Percentiles rank a stretch among this genome's conserved stretches.
Conservation (phyloP, 345 rosid genomes). For the Lepidium sativum region DNA sequence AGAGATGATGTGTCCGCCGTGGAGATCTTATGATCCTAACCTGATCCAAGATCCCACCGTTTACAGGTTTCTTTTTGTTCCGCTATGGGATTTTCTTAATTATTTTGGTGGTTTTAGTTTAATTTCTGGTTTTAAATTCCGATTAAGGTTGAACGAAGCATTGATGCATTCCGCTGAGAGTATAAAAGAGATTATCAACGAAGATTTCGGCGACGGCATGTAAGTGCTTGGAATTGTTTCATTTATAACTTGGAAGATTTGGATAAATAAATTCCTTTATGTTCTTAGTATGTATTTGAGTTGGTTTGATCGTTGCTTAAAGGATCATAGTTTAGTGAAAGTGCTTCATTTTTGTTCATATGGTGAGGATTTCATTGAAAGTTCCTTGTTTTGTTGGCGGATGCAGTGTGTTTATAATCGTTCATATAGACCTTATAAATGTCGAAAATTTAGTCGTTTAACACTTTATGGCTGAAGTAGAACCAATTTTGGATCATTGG, state of each 20-base stretch:
- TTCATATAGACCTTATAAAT: background rate
- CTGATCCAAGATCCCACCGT: conserved; percentile 79
- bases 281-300: background rate
- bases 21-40: conserved; percentile 66
- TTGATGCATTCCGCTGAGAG: conserved; percentile 98
- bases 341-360: background rate
- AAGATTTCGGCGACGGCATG: conserved; percentile 97
- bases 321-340: background rate
- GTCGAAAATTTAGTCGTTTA: background rate
- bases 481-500: background rate
- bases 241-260: background rate
- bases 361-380: background rate
- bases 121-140: background rate
- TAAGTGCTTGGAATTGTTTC: conserved; percentile 21
- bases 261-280: background rate
- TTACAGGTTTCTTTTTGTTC: conserved; percentile 43
- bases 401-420: background rate
- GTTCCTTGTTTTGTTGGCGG: background rate
- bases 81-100: background rate
- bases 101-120: background rate
- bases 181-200: conserved; percentile 85
- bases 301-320: background rate
- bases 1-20: conserved; percentile 69
- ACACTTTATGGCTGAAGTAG: background rate
- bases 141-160: conserved; percentile 73